These are phyloP conservation scores for Xylaria sp. DNA, from an alignment of 2,329 filamentous ascomycete species.

Conservation along the genomic window DNA sequence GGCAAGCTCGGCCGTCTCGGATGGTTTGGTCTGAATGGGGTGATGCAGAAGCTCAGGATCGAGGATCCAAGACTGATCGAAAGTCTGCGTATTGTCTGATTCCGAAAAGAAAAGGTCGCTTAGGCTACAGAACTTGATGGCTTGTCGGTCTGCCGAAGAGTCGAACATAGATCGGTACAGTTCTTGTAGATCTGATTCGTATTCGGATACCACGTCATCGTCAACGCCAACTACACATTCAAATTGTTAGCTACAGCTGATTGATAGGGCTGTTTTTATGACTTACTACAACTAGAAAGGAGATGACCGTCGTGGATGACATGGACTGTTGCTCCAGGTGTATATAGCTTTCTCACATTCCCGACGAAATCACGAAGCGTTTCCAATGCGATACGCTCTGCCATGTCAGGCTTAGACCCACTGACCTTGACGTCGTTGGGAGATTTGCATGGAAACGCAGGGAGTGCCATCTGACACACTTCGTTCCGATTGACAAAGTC, in stretches of 20 bases:
- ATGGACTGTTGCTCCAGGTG: slow-evolving; percentile 49
- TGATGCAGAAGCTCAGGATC: slow-evolving; percentile 47
- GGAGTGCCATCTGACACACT: slow-evolving; percentile 47
- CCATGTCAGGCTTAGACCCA: slow-evolving; percentile 48
- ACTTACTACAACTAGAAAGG: slow-evolving; percentile 54
- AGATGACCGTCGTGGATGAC: slow-evolving; percentile 55
- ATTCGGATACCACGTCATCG: slow-evolving; percentile 50
- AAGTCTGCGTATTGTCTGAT: slow-evolving; percentile 15
- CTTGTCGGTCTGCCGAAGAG: slow-evolving; percentile 3
- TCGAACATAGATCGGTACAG: slow-evolving; percentile 17
- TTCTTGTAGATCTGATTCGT: slow-evolving; percentile 48
- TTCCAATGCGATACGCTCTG: slow-evolving; percentile 50
- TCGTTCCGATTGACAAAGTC: slow-evolving; percentile 41
- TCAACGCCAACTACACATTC: slow-evolving; percentile 52
- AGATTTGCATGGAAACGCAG: slow-evolving; percentile 55
- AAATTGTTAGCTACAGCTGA: slow-evolving; percentile 6
- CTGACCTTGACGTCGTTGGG: slow-evolving; percentile 50
- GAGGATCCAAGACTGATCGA: slow-evolving; percentile 12
- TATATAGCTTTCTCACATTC: slow-evolving; percentile 47
- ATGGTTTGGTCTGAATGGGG: slow-evolving; percentile 43
- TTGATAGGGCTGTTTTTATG: neutral
- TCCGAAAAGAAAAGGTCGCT: slow-evolving; percentile 52
- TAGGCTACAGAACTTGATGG: slow-evolving; percentile 15
- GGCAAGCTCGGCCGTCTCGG: slow-evolving; percentile 46
- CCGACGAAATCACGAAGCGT: slow-evolving; percentile 47